Evolutionary conservation across 2,329 filamentous ascomycete species (phyloP).

Genomic region (Claviceps purpurea): DNA sequence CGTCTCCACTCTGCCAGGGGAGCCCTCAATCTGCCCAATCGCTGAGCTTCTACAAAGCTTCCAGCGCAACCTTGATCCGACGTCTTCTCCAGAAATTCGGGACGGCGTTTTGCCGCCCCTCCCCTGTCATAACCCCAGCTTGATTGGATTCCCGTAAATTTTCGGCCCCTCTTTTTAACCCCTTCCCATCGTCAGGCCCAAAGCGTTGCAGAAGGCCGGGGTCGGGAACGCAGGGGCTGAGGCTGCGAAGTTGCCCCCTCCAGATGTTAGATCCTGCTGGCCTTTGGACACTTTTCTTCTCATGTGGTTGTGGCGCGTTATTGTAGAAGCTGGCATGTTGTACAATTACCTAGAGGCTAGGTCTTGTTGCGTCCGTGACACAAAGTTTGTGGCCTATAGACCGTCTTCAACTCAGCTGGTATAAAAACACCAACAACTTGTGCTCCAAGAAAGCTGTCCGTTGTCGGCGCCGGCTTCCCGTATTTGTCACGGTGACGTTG

Average conservation of each 20-base stretch:
- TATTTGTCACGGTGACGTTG: background rate
- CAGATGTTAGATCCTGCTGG: too few species aligned
- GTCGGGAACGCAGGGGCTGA: background rate
- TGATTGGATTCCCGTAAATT: constrained; percentile 5
- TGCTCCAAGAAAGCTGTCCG: background rate
- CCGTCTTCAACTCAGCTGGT: too few species aligned
- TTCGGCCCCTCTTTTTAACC: background rate
- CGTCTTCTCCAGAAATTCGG: constrained; percentile 2
- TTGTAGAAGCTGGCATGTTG: too few species aligned
- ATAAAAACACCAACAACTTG: background rate
- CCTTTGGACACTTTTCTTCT: too few species aligned
- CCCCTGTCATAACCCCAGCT: background rate
- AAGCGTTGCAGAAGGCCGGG: background rate
- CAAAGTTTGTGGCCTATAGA: too few species aligned
- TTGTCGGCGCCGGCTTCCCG: background rate
- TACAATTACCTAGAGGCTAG: too few species aligned
- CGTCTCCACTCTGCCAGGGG: background rate
- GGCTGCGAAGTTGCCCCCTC: too few species aligned
- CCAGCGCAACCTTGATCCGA: background rate
- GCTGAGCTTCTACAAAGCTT: background rate
- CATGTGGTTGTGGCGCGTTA: too few species aligned
- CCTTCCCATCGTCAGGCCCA: background rate
- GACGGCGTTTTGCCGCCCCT: constrained; percentile 1
- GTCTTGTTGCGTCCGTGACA: too few species aligned
- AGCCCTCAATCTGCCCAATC: background rate